Evolutionary conservation across 108 stramenopile species (phyloP), one percentile per base, ranked within the genome.

Genomic region (Nitzschia sp.): DNA sequence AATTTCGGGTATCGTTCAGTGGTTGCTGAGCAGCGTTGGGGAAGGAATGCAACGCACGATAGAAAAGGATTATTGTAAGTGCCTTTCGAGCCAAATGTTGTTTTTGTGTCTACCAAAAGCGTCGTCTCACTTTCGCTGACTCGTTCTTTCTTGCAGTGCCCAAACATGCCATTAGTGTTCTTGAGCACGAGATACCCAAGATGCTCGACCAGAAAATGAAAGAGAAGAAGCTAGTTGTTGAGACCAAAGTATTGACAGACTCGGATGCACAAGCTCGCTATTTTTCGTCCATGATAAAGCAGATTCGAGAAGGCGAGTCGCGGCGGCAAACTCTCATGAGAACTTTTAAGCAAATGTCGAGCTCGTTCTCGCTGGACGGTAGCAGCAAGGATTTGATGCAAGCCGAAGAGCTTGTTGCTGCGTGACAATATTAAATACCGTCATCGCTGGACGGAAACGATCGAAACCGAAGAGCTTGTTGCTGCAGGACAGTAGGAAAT

Each of bases 21-120:
- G 46, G 42, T 59, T 59, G 24, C 45, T 55, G 54, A 26, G 27
- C 13, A 55, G 4, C 4, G 28, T 68, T 24, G 36, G 61, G 9
- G 24, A 46, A 21, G 66, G 54, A 42, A 11, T 35, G 18, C 46
- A 68, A 42, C 29, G 36, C 18, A 38, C 11, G 3, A 32, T 79
- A 26, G 78, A 79, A 65, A 58, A 56, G 21, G 62, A 59, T 18
- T 73, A 55, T 53, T 53, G 74, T 75, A 62, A 68, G 74, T 75
- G 61, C 51, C 17, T 65, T 11, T n/a, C 11, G 6, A n/a, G 32
- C 45, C 36, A 11, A 35, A 42, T 47, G 29, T 32, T 13, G 15
- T 60, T 47, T 11, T 11, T 6, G 6, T 18, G 53, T 19, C 53
- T 13, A 23, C n/a, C n/a, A n/a, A n/a, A n/a, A n/a, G n/a, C n/a